A percentile compares a stretch with the other conserved stretches of the same genome.
Evolutionary conservation across 2,329 filamentous ascomycete genomes (phyloP).

Genomic region (Diaporthe capsici): DNA sequence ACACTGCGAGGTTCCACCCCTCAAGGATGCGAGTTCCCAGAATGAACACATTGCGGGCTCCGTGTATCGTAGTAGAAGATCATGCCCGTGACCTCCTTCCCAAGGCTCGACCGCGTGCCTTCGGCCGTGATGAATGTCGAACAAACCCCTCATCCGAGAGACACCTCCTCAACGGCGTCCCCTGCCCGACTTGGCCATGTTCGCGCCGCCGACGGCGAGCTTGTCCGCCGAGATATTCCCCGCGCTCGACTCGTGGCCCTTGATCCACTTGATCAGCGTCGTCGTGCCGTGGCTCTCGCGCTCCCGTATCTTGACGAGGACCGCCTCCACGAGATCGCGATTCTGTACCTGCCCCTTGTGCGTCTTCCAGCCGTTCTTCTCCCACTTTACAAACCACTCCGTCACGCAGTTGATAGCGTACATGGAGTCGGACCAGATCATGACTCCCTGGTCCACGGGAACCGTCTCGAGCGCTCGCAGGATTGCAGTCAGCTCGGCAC

Average conservation of each 20-base stretch:
- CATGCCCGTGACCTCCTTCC: neutral
- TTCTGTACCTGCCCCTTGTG: constrained; percentile 84
- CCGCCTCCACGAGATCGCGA: constrained; percentile 82
- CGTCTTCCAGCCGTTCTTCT: constrained; percentile 83
- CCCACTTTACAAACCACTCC: constrained; percentile 86
- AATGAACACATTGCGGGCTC: neutral
- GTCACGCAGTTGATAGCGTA: constrained; percentile 94
- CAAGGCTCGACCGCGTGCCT: neutral
- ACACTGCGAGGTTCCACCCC: neutral
- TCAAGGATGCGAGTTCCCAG: neutral
- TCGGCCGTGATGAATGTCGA: neutral
- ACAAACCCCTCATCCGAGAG: neutral
- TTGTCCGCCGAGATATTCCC: constrained; percentile 88
- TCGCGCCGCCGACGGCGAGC: constrained; percentile 79
- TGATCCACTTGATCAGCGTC: constrained; percentile 89
- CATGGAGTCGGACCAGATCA: constrained; percentile 89
- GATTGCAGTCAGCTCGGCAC: constrained; percentile 93
- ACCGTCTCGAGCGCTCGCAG: constrained; percentile 84
- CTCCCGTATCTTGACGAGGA: constrained; percentile 79
- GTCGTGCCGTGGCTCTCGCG: constrained; percentile 70
- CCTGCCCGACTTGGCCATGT: constrained; percentile 36
- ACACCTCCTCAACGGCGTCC: constrained; percentile 33
- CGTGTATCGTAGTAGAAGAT: neutral
- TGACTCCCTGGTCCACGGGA: constrained; percentile 75
- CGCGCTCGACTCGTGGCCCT: constrained; percentile 80